Conservation (phyloP, 768 basidiomycete species). For the Pholiota molesta region DNA sequence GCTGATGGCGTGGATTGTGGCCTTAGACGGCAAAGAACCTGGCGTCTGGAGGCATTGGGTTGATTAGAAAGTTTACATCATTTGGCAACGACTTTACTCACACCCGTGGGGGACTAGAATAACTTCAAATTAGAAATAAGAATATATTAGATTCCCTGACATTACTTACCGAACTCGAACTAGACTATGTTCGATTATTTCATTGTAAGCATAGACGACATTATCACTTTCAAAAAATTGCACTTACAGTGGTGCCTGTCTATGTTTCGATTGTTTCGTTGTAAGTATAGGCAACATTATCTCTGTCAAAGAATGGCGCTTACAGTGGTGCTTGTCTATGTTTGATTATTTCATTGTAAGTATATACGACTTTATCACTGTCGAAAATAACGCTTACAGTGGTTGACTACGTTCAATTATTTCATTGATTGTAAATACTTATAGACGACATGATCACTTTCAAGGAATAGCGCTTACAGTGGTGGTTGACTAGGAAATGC, state of each 20-base stretch:
- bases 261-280: no score
- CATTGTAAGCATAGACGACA: neutral
- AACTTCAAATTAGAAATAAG: neutral
- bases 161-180: neutral
- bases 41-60: constrained; percentile 17
- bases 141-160: neutral
- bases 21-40: constrained; percentile 44
- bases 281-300: no score
- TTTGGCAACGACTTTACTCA: constrained; percentile 11
- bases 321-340: constrained; percentile 12
- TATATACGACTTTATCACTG: no score
- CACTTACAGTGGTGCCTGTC: no score
- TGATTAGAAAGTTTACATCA: neutral
- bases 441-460: no score
- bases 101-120: constrained; percentile 18
- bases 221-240: no score
- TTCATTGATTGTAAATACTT: no score
- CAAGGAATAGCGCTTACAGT: constrained; percentile 23
- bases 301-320: neutral
- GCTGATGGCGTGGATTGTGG: constrained; percentile 44
- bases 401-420: neutral
- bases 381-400: constrained; percentile 14
- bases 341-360: no score
- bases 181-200: neutral
- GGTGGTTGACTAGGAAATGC: neutral